Evolutionary conservation across 139 green algal species (phyloP).

Genomic region (Chlamydomonas eustigma): DNA sequence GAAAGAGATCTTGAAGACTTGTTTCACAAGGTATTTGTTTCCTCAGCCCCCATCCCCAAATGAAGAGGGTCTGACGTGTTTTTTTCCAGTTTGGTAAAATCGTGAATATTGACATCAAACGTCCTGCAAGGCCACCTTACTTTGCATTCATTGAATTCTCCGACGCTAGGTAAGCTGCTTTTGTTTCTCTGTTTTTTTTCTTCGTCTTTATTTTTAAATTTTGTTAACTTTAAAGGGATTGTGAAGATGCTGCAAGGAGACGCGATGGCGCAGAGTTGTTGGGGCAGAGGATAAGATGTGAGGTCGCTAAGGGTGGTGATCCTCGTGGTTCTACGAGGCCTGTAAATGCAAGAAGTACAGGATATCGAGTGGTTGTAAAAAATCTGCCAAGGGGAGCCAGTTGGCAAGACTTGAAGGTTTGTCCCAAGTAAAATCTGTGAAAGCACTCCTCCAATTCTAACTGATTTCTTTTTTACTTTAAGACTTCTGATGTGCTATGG

Average conservation of each 20-base stretch:
- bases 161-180: conserved; percentile 22
- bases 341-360: conserved; percentile 24
- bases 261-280: conserved; percentile 87
- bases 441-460: not conserved
- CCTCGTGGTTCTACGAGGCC: conserved; percentile 12
- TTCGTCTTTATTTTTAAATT: not conserved
- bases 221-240: conserved; percentile 50
- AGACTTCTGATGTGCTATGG: not conserved
- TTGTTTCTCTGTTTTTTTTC: no score
- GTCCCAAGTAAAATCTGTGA: not conserved
- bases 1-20: conserved; percentile 85
- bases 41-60: not conserved
- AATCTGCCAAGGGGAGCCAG: conserved; percentile 63
- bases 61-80: not conserved
- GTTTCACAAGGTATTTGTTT: conserved; percentile 63
- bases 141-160: conserved; percentile 92
- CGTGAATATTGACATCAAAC: conserved; percentile 81
- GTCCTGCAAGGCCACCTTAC: conserved; percentile 66
- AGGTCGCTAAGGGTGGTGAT: conserved; percentile 35
- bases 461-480: not conserved
- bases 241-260: conserved; percentile 74
- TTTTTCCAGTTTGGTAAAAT: conserved; percentile 72
- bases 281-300: conserved; percentile 57
- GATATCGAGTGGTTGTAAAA: conserved; percentile 56
- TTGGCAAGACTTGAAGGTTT: conserved; percentile 87